A percentile compares a stretch with the other conserved stretches of the same genome.
phyloP scores from a whole-genome alignment of 2,329 filamentous ascomycete genomes.

The Emmonsiellopsis sp. region DNA sequence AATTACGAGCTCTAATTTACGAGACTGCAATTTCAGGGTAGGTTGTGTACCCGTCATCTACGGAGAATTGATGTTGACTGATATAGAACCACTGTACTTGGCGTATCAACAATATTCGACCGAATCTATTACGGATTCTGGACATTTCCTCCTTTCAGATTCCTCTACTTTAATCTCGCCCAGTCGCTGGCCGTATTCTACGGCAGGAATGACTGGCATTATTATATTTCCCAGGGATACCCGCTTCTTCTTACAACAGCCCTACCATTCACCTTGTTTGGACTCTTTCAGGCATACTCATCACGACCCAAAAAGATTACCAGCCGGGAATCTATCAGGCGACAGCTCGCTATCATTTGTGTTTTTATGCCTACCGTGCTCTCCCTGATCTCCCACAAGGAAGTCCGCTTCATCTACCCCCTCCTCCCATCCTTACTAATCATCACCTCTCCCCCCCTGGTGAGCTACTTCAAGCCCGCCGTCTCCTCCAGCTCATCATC shows the following conservation, averaged over 20 bases:
- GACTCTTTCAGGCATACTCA: conserved; percentile 47
- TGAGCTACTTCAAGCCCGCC: conserved; percentile 53
- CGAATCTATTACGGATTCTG: conserved; percentile 72
- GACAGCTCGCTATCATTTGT: conserved; percentile 50
- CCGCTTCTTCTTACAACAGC: conserved; percentile 78
- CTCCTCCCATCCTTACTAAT: conserved; percentile 80
- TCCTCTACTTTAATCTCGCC: conserved; percentile 82
- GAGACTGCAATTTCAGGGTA: conserved; percentile 56
- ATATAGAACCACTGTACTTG: conserved; percentile 41
- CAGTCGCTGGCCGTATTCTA: conserved; percentile 89
- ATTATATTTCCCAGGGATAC: conserved; percentile 84
- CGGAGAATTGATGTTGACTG: neutral
- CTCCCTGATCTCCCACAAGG: conserved; percentile 84
- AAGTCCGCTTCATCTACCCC: conserved; percentile 94
- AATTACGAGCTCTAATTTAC: conserved; percentile 43
- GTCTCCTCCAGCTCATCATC: conserved; percentile 23
- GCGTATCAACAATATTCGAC: conserved; percentile 59
- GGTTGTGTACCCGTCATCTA: conserved; percentile 9
- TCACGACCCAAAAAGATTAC: conserved; percentile 9
- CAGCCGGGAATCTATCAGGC: conserved; percentile 31
- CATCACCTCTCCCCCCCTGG: conserved; percentile 60
- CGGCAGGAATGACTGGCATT: conserved; percentile 81
- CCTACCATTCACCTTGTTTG: conserved; percentile 64
- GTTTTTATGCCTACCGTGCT: conserved; percentile 54
- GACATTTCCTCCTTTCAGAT: conserved; percentile 82